A percentile compares a stretch with the other conserved stretches of the same genome.
Conservation (phyloP, 495 filamentous ascomycete genomes). For the Cudoniella acicularis region DNA sequence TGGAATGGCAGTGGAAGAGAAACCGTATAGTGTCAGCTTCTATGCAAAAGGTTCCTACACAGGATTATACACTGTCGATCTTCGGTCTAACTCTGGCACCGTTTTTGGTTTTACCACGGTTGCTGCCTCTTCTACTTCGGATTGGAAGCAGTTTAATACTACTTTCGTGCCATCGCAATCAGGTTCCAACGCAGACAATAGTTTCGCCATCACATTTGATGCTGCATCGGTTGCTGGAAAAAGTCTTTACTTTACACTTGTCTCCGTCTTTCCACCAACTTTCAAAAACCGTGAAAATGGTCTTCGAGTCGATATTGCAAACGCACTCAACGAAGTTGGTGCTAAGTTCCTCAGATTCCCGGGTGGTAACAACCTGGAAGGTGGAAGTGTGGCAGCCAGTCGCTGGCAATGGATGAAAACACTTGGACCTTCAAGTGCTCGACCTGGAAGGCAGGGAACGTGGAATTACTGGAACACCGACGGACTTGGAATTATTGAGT, state of each 20-base stretch:
- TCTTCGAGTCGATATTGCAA: constrained; percentile 44
- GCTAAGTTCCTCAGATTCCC: constrained; percentile 49
- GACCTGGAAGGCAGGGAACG: constrained; percentile 42
- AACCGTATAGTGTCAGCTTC: constrained; percentile 41
- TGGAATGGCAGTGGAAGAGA: constrained; percentile 40
- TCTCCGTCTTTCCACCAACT: constrained; percentile 51
- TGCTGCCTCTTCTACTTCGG: constrained; percentile 4
- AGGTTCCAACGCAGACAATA: constrained; percentile 44
- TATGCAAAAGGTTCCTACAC: constrained; percentile 12
- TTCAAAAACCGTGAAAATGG: constrained; percentile 46
- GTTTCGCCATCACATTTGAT: constrained; percentile 48
- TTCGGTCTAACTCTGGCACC: constrained; percentile 34
- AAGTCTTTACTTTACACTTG: constrained; percentile 44
- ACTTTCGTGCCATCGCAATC: not conserved
- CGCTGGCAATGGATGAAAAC: constrained; percentile 56
- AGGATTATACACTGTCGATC: constrained; percentile 27
- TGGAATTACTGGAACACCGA: constrained; percentile 53
- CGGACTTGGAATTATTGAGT: constrained; percentile 49
- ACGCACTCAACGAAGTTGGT: constrained; percentile 36
- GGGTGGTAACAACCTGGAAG: constrained; percentile 49
- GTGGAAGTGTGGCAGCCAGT: constrained; percentile 26
- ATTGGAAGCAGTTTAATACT: constrained; percentile 3
- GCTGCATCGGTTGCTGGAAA: constrained; percentile 32
- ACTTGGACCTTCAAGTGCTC: constrained; percentile 47
- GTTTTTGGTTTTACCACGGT: constrained; percentile 37